Evolutionary conservation across 495 filamentous ascomycete species (phyloP), one percentile per base, ranked within the genome.

Genomic region (Lepraria neglecta): DNA sequence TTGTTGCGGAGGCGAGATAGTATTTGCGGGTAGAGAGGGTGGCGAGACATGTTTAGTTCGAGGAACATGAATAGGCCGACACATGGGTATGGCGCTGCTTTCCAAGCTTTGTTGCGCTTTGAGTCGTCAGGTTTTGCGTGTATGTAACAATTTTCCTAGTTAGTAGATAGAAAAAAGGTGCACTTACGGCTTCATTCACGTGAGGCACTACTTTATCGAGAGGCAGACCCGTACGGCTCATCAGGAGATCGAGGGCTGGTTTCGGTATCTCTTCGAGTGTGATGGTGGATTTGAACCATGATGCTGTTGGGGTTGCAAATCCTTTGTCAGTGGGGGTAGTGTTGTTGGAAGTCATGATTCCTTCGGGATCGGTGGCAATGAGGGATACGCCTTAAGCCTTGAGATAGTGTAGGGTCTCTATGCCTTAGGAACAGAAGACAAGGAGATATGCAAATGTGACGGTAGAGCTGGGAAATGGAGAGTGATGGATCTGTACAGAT

Each of bases 31-130:
- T 52, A 52, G 15, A 19, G 48, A n/a, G 48, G 48, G 27, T 52
- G 48, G 4, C 27, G 48, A 14, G 48, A 52, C 48, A 52, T 52
- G 15, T 33, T 19, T 15, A 52, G 28, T 17, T 52, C 48, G 24
- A 52, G 48, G 28, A 52, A 52, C 27, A 52, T 15, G 48, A 30
- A 52, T 19, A 52, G 48, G 28, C 48, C 48, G 27, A 52, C 7
- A 6, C 48, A 52, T 7, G 48, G 48, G 48, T 52, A 52, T 31
- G 48, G 48, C 17, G 48, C 48, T 10, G 48, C 10, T 28, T 30
- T 28, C 2, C 4, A 52, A 1, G 48, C 48, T n/a, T 17, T n/a
- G 28, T 28, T n/a, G 48, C 48, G 48, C 48, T 52, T 5, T 17
- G 2, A 52, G 17, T n/a, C 5, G 6, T 38, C 1, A 38, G 35